Conservation (phyloP, 2,329 filamentous ascomycete species). For the Colletotrichum abscissum region DNA sequence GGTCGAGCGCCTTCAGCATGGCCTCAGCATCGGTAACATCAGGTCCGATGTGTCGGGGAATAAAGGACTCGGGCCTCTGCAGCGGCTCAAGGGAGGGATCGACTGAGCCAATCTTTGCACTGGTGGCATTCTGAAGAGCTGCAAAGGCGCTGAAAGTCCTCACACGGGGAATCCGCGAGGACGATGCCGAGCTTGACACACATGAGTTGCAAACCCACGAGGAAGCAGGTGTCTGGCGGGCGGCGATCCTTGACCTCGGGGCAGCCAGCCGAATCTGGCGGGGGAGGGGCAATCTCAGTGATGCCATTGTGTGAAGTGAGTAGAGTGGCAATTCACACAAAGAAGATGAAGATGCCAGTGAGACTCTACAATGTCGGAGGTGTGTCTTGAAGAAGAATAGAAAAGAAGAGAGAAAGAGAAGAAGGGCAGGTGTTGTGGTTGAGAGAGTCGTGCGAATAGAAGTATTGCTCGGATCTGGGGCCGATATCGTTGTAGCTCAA, state of each 20-base stretch:
- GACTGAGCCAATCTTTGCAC: slow-evolving; percentile 15
- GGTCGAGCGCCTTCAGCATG: slow-evolving; percentile 85
- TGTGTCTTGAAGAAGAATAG: not conserved
- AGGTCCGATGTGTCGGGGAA: slow-evolving; percentile 88
- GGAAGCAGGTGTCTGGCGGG: slow-evolving; percentile 25
- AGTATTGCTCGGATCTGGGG: slow-evolving; percentile 28
- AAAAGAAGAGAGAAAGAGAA: not conserved
- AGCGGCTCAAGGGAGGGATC: slow-evolving; percentile 36
- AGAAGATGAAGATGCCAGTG: not conserved
- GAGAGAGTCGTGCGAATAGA: slow-evolving; percentile 18
- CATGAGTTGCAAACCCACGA: slow-evolving; percentile 34
- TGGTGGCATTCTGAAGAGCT: slow-evolving; percentile 24
- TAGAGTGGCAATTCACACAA: slow-evolving; percentile 1
- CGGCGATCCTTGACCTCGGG: slow-evolving; percentile 28
- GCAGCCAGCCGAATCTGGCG: slow-evolving; percentile 36
- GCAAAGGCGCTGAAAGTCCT: slow-evolving; percentile 28
- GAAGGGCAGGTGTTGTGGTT: not conserved
- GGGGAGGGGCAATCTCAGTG: slow-evolving; percentile 34
- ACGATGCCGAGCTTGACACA: slow-evolving; percentile 6
- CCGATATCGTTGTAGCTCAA: slow-evolving; percentile 31
- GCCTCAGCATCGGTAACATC: slow-evolving; percentile 74
- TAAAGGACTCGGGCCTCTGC: slow-evolving; percentile 70
- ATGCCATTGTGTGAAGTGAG: slow-evolving; percentile 33
- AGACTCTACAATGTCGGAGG: not conserved
- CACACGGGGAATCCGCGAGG: slow-evolving; percentile 16